Percentiles rank a stretch among this genome's conserved stretches.
Evolutionary conservation across 306 rosid species (phyloP).

Genomic region (Boehmeria nivea): DNA sequence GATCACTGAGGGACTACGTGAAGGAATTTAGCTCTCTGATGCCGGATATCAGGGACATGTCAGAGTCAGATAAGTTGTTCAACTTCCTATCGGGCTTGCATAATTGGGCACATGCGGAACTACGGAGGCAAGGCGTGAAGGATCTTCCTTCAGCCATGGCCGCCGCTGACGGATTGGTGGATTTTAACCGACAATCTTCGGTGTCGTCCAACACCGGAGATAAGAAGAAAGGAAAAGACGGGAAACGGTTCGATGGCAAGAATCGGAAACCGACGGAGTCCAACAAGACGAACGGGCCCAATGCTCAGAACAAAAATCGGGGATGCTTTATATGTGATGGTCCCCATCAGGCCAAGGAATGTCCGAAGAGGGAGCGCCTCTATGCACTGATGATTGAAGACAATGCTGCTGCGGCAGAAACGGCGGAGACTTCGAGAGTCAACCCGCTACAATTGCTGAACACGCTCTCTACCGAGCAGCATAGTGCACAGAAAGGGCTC

Average conservation of each 20-base stretch:
- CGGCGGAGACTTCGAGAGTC: neutral
- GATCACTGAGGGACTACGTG: too few relatives aligned
- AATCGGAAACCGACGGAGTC: too few relatives aligned
- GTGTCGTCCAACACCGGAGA: neutral
- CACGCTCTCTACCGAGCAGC: neutral
- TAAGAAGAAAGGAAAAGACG: neutral
- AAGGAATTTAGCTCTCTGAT: too few relatives aligned
- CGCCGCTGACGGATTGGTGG: too few relatives aligned
- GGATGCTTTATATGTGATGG: neutral
- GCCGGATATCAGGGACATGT: too few relatives aligned
- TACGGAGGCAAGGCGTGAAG: neutral
- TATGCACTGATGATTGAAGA: neutral
- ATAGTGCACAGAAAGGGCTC: neutral
- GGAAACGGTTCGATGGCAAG: too few relatives aligned
- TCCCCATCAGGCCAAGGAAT: neutral
- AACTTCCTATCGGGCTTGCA: slow-evolving; percentile 11
- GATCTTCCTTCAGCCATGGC: too few relatives aligned
- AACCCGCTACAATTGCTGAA: neutral
- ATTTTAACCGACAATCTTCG: neutral
- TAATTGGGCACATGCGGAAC: neutral
- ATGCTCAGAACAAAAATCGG: too few relatives aligned
- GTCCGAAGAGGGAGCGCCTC: neutral
- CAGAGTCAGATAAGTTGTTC: neutral
- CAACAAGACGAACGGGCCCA: too few relatives aligned
- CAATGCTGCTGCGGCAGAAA: neutral